These are phyloP conservation scores for Vachellia collinsii DNA, from an alignment of 306 rosid genomes.

Conservation along the genomic window DNA sequence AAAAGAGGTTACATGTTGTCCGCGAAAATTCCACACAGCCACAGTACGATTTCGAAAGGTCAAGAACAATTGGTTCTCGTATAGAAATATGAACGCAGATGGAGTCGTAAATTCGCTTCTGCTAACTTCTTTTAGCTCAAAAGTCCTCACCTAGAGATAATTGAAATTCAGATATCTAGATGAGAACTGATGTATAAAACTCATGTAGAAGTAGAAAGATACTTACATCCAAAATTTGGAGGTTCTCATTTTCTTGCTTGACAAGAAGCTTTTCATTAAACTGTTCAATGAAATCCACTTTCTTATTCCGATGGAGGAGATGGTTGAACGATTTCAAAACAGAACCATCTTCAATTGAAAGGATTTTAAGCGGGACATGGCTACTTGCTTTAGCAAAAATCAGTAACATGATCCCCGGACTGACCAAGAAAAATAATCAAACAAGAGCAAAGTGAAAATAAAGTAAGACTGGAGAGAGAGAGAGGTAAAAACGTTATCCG, in stretches of 20 bases:
- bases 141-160: constrained; percentile 72
- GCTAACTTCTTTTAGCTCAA: constrained; percentile 88
- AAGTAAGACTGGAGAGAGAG: neutral
- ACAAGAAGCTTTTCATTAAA: constrained; percentile 98
- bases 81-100: constrained; percentile 90
- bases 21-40: constrained; percentile 98
- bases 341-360: constrained; percentile 94
- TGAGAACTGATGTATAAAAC: constrained; percentile 21
- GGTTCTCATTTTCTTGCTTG: constrained; percentile 97
- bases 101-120: constrained; percentile 92
- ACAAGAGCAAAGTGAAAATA: constrained; percentile 23
- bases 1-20: constrained; percentile 93
- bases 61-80: constrained; percentile 87
- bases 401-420: constrained; percentile 94
- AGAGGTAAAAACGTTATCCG: neutral
- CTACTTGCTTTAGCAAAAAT: constrained; percentile 82
- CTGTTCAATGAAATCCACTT: constrained; percentile 97
- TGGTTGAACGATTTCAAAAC: constrained; percentile 95
- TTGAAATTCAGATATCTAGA: constrained; percentile 35
- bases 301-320: constrained; percentile 91
- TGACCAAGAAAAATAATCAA: constrained; percentile 43
- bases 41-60: constrained; percentile 89
- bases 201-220: constrained; percentile 15
- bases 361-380: constrained; percentile 90
- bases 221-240: constrained; percentile 93